A percentile compares a stretch with the other conserved stretches of the same genome.
Evolutionary conservation across 1,284 basidiomycete species (phyloP).

Genomic region (Ustilago shanxiensis): DNA sequence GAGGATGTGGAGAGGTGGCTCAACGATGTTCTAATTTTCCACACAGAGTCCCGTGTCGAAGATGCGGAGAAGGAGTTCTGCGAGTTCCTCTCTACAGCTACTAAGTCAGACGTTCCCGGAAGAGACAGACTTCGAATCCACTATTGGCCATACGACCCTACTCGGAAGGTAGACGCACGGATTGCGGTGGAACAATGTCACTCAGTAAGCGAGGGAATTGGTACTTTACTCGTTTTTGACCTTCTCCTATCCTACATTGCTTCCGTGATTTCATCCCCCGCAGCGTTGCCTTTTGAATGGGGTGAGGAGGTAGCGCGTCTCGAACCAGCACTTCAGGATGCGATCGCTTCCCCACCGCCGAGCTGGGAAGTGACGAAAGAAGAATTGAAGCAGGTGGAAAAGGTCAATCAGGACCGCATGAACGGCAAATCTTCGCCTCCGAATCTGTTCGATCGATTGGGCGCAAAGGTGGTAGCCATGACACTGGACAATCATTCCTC

Average conservation of each 20-base stretch:
- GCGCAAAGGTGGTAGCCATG: slow-evolving; percentile 11
- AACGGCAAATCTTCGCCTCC: slow-evolving; percentile 33
- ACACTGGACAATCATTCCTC: slow-evolving; percentile 13
- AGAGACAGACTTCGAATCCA: slow-evolving; percentile 27
- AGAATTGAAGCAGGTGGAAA: slow-evolving; percentile 22
- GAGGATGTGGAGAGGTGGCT: slow-evolving; percentile 31
- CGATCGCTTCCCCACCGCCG: slow-evolving; percentile 14
- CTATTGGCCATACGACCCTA: slow-evolving; percentile 16
- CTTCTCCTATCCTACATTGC: slow-evolving; percentile 24
- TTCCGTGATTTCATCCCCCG: slow-evolving; percentile 11
- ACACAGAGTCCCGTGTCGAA: slow-evolving; percentile 1
- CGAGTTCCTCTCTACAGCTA: background rate
- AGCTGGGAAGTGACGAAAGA: slow-evolving; percentile 12
- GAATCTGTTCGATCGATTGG: slow-evolving; percentile 21
- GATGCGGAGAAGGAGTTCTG: slow-evolving; percentile 18
- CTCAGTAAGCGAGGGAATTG: slow-evolving; percentile 32
- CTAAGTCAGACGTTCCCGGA: slow-evolving; percentile 21
- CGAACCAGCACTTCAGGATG: slow-evolving; percentile 32
- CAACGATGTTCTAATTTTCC: slow-evolving; percentile 20
- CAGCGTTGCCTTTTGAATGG: background rate
- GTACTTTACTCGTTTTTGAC: slow-evolving; percentile 27
- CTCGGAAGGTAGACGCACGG: background rate
- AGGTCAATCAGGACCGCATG: slow-evolving; percentile 30
- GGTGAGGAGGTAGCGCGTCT: slow-evolving; percentile 30
- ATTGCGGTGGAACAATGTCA: slow-evolving; percentile 38